Base-by-base conservation (phyloP, 2,329 filamentous ascomycete genomes). In the Stagonosporopsis rhizophila region DNA sequence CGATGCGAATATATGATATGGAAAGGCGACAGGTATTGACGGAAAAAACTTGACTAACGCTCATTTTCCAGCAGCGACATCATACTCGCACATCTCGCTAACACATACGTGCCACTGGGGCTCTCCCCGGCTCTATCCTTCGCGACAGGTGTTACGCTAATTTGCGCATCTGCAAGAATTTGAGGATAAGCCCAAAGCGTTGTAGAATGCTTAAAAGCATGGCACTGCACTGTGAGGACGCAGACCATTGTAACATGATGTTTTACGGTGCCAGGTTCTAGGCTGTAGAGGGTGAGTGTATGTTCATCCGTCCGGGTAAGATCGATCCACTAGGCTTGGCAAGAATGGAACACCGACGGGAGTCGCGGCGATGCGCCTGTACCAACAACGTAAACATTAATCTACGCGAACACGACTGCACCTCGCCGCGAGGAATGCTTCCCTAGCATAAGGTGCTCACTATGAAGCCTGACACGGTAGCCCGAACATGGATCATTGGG, bases 401-500 rank as follows among this genome's bases (percentile, higher is more conserved):
- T 7, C 7, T 30, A 28, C 35, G 20, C 37, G 15, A 30, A 46
- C 35, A 23, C 46, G 17, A 25, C n/a, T 15, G 35, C 42, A 56
- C 44, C 32, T 52, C 53, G 34, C 39, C 39, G 55, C 17, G 46
- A 52, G 66, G 66, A 61, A 74, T 74, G 71, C 69, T 69, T 66
- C 59, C 59, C 48, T 69, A 64, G 53, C 58, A 63, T 60, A 63
- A 58, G 60, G 60, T 52, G 56, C 67, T 67, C 73, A 75, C 60
- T 72, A 76, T 75, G 74, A 74, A 66, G 72, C 66, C 61, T 68
- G 57, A 60, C 46, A 66, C 56, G 52, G 48, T 57, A 53, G 58
- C 59, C 50, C 65, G 64, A 75, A 58, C 53, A 77, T 77, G 75
- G 75, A 77, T 70, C 70, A 76, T 62, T 77, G 75, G 75, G 71